Base-by-base conservation (phyloP, 2,329 filamentous ascomycete species). In the Neofusicoccum sp. region DNA sequence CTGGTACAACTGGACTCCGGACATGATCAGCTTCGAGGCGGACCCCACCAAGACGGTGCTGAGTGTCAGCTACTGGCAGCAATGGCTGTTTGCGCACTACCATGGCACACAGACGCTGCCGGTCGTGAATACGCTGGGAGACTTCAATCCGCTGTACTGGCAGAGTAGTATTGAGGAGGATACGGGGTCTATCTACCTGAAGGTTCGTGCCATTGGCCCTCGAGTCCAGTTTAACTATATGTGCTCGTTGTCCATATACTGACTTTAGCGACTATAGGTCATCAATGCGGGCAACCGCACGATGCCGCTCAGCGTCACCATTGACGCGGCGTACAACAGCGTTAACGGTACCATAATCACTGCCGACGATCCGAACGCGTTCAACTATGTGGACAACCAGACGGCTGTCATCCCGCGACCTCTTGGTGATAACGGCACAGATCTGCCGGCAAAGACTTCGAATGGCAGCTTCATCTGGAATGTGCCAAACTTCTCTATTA, bases 1-100 rank as follows among this genome's bases (percentile, higher is more conserved):
- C 53, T 63, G 65, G 11, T 71, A 64, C 49, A 70, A 73, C 33
- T 74, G 72, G 71, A 69, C 66, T 14, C 68, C 69, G 4, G 64
- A 71, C 45, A 68, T 73, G 65, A 71, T 74, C 28, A 63, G 64
- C 14, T 74, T 69, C 61, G 66, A 69, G 16, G 70, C 70, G 3
- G 65, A 73, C 43, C 63, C 65, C 6, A 64, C 64, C 36, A 64
- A 69, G 49, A 73, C 70, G 9, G 69, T 72, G 4, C 63, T 68
- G 11, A 68, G 64, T 38, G 68, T 70, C 3, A 70, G 68, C 36
- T 73, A 70, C 57, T 71, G 70, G 63, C 63, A 69, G 43, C 70
- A 71, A 33, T 64, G 67, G 64, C 62, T 73, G 16, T 71, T 73
- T 51, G 64, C 66, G 1, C 65, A 64, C 14, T 69, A 66, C 48